A percentile compares a stretch with the other conserved stretches of the same genome.
Conservation (phyloP, 768 basidiomycete species). For the Agrocybe pediades region DNA sequence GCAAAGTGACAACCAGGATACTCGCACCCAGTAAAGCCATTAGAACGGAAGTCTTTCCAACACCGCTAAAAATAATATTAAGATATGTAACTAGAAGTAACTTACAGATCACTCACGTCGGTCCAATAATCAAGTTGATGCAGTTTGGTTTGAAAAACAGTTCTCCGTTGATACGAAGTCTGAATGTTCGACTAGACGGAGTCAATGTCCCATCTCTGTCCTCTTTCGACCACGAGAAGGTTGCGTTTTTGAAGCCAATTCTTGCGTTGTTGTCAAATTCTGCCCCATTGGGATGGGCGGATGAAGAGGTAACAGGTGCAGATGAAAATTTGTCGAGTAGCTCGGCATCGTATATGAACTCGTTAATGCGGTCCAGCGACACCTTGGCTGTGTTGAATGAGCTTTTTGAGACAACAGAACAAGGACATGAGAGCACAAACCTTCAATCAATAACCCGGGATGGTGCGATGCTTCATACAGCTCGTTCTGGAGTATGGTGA, state of each 20-base stretch:
- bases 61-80: constrained; percentile 23
- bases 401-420: background rate
- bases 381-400: background rate
- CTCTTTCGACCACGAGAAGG: constrained; percentile 25
- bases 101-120: constrained; percentile 33
- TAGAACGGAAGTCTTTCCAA: constrained; percentile 61
- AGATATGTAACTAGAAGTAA: background rate
- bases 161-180: constrained; percentile 52
- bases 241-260: constrained; percentile 50
- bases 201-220: constrained; percentile 31
- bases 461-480: background rate
- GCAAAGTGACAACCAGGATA: background rate
- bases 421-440: background rate
- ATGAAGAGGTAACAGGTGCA: background rate
- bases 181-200: constrained; percentile 49
- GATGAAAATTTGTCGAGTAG: constrained; percentile 40
- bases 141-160: constrained; percentile 53
- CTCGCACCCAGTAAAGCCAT: constrained; percentile 52
- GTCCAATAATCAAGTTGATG: constrained; percentile 62
- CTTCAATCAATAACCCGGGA: background rate
- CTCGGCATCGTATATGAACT: constrained; percentile 47
- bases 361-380: constrained; percentile 46
- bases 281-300: background rate
- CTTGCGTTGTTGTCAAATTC: background rate
- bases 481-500: background rate